These are phyloP conservation scores for Serendipita sp. DNA, from an alignment of 768 basidiomycete genomes.

Conservation along the genomic window DNA sequence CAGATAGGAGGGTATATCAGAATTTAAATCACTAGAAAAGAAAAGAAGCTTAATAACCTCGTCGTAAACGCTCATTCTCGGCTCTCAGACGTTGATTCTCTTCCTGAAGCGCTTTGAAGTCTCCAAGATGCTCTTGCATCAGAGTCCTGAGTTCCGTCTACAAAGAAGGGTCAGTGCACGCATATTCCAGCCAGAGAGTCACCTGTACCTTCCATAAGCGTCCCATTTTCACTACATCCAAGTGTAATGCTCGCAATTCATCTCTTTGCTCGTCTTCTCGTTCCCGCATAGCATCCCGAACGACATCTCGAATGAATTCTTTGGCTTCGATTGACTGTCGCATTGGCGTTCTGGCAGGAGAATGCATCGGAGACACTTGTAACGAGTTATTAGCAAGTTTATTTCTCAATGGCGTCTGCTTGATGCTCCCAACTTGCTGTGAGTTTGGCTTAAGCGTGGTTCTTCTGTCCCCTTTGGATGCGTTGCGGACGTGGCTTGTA, in stretches of 20 bases:
- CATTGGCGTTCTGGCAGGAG: conserved; percentile 19
- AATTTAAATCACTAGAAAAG: neutral
- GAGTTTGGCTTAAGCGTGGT: no score
- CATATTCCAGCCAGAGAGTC: neutral
- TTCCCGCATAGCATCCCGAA: conserved; percentile 58
- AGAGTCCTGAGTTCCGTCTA: conserved; percentile 37
- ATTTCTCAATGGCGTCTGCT: neutral
- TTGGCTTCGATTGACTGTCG: conserved; percentile 23
- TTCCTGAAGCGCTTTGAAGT: conserved; percentile 29
- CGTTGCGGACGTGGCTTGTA: no score
- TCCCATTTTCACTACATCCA: conserved; percentile 58
- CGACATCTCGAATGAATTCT: conserved; percentile 44
- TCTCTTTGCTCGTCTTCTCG: conserved; percentile 49
- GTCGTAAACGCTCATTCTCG: conserved; percentile 43
- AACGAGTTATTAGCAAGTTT: neutral
- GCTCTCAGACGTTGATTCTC: conserved; percentile 40
- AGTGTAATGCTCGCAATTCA: conserved; percentile 59
- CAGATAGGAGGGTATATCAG: neutral
- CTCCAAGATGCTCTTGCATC: conserved; percentile 46
- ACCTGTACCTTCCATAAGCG: conserved; percentile 34
- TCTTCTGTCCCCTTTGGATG: no score
- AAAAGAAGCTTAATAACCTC: conserved; percentile 17
- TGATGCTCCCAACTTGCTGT: no score
- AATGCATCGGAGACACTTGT: conserved; percentile 6
- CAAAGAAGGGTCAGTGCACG: neutral